Base-by-base conservation (phyloP, 257 asterid species). In the Hygrophila difformis region DNA sequence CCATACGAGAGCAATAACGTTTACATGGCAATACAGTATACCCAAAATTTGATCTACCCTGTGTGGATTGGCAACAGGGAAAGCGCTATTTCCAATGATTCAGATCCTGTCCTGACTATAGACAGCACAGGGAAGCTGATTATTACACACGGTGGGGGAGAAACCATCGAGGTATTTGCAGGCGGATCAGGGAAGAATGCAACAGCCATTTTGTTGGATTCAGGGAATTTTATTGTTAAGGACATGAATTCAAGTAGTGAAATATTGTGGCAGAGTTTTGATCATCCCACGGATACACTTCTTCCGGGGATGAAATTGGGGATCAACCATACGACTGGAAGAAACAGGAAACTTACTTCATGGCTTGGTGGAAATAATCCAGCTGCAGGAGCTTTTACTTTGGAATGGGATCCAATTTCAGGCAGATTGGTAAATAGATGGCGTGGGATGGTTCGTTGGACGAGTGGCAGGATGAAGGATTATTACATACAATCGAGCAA, bases 241-340 rank as follows among this genome's bases (percentile, higher is more conserved):
- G 69, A 56, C 19, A 10, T 39, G 36, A 11, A 26, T 3, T 39
- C 51, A 8, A 47, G 44, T 44, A 60, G 26, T 19, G 41, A 41
- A 0, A 17, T 59, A 12, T 15, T 69, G 16, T 72, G 78, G 78
- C 69, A 82, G 28, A 83, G 93, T 40, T 74, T 65, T 18, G 88
- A 79, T 59, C 60, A 71, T 63, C 92, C 92, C 7, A 76, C 80
- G 0, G 62, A 67, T 29, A 65, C 67, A 0, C 74, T 84, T 55
- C 69, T 84, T 1, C 74, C 88, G 12, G 72, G 68, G 15, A 84
- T 77, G 84, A 77, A 47, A 65, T 39, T 77, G 3, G 71, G 87
- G 1, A 42, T 58, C 37, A 60, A 82, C 45, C 68, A n/a, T 36
- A 54, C 64, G 8, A 62, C 77, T 7, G 59, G 56, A 18, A 44